Evolutionary conservation across 148 eudicot genomes (phyloP).

Genomic region (Silene conica): DNA sequence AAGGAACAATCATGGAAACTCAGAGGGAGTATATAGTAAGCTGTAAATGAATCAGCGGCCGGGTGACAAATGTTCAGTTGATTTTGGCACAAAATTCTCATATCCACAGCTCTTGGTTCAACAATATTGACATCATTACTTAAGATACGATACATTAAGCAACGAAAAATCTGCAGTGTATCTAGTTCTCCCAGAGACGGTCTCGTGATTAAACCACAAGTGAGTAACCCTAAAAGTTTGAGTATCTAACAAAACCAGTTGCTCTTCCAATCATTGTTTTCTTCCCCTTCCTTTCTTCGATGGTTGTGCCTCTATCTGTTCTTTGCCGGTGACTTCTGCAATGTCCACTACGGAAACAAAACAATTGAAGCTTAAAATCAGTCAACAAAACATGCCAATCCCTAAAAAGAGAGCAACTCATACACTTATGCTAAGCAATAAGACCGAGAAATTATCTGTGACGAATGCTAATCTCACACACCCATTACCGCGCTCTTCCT

Average conservation of each 20-base stretch:
- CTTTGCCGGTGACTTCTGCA: slow-evolving; percentile 79
- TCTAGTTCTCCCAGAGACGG: background rate
- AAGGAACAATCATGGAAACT: no score
- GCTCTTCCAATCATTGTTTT: slow-evolving; percentile 49
- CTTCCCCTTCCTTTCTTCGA: slow-evolving; percentile 90
- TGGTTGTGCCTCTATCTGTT: slow-evolving; percentile 73
- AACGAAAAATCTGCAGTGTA: slow-evolving; percentile 9
- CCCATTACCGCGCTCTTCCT: no score
- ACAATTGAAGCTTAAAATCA: background rate
- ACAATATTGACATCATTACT: slow-evolving; percentile 1
- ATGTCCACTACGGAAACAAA: slow-evolving; percentile 52
- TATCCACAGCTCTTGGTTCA: background rate
- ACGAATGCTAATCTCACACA: background rate
- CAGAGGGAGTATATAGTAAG: no score
- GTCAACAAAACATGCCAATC: background rate
- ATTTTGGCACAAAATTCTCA: background rate
- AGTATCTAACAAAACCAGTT: slow-evolving; percentile 12
- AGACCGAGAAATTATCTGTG: background rate
- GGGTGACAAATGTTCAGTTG: background rate
- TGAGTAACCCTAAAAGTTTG: background rate
- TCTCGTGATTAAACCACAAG: background rate
- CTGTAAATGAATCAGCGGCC: background rate
- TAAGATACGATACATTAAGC: slow-evolving; percentile 4
- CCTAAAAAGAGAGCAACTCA: background rate
- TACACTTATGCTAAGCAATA: background rate